These are phyloP conservation scores for Excoecaria cochinchinensis DNA, from an alignment of 345 rosid genomes.

Conservation along the genomic window DNA sequence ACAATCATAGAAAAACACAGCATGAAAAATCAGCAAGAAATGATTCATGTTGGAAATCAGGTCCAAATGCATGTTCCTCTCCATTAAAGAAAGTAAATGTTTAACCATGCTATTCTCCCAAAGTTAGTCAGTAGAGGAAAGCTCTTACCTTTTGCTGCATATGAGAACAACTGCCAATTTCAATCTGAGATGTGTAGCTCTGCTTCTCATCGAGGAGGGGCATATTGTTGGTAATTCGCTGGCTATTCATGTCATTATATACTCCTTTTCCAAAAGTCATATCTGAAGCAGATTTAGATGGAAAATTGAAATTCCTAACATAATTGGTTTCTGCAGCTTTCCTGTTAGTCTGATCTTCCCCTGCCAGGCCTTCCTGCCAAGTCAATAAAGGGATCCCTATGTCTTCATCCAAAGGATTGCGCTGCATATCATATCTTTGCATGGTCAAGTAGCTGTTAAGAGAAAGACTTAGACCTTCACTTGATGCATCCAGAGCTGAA, in stretches of 20 bases:
- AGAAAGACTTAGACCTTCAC: slow-evolving; percentile 42
- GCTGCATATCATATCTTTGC: slow-evolving; percentile 34
- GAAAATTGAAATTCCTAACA: slow-evolving; percentile 33
- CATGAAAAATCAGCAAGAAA: not conserved
- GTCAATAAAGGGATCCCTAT: slow-evolving; percentile 22
- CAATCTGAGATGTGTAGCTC: slow-evolving; percentile 31
- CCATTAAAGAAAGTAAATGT: not conserved
- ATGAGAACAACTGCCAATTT: slow-evolving; percentile 32
- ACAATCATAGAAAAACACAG: too few relatives aligned
- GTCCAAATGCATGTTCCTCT: not conserved
- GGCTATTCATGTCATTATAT: slow-evolving; percentile 32
- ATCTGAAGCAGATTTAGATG: slow-evolving; percentile 36
- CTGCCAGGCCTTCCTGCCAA: slow-evolving; percentile 27
- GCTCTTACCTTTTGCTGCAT: slow-evolving; percentile 50
- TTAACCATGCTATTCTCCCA: not conserved
- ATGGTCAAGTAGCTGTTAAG: slow-evolving; percentile 39
- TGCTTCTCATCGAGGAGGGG: slow-evolving; percentile 40
- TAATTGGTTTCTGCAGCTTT: slow-evolving; percentile 37
- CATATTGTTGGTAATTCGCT: slow-evolving; percentile 22
- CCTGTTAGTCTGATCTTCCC: slow-evolving; percentile 29
- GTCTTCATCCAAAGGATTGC: slow-evolving; percentile 31
- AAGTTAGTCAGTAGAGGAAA: slow-evolving; percentile 21
- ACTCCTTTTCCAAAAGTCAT: slow-evolving; percentile 34
- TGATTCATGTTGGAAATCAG: not conserved
- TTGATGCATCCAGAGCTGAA: slow-evolving; percentile 32